Evolutionary conservation across 2,329 filamentous ascomycete genomes (phyloP).

Genomic region (Diatrype stigma): DNA sequence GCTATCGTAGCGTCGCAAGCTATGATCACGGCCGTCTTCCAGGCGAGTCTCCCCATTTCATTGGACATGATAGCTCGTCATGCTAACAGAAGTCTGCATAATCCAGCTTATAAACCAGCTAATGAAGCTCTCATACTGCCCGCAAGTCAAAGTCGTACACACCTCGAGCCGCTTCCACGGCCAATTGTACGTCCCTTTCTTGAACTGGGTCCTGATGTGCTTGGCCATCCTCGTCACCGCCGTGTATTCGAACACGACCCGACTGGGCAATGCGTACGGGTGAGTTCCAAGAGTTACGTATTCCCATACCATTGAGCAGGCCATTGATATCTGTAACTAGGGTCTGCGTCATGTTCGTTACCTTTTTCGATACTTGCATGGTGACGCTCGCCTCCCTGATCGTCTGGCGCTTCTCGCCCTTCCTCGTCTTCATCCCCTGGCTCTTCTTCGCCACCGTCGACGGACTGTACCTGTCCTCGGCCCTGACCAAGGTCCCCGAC

Average conservation of each 20-base stretch:
- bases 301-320: neutral
- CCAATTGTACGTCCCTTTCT: constrained; percentile 71
- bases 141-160: constrained; percentile 69
- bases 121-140: constrained; percentile 69
- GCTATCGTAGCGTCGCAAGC: constrained; percentile 75
- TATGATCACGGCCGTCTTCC: constrained; percentile 73
- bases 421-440: constrained; percentile 58
- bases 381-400: constrained; percentile 67
- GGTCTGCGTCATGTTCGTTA: constrained; percentile 75
- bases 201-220: constrained; percentile 74
- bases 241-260: constrained; percentile 62
- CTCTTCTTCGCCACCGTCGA: constrained; percentile 64
- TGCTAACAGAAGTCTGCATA: constrained; percentile 7
- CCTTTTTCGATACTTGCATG: constrained; percentile 73
- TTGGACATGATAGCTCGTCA: neutral
- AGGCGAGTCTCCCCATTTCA: constrained; percentile 34
- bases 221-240: constrained; percentile 71
- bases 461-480: constrained; percentile 64
- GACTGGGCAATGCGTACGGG: constrained; percentile 70
- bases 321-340: constrained; percentile 11
- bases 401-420: constrained; percentile 62
- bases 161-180: constrained; percentile 67
- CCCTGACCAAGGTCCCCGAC: constrained; percentile 67
- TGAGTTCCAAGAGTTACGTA: constrained; percentile 6
- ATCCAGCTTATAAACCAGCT: constrained; percentile 34